Evolutionary conservation across 2,329 filamentous ascomycete genomes (phyloP), one percentile per base, ranked within the genome.

Genomic region (Parastagonospora nodorum): DNA sequence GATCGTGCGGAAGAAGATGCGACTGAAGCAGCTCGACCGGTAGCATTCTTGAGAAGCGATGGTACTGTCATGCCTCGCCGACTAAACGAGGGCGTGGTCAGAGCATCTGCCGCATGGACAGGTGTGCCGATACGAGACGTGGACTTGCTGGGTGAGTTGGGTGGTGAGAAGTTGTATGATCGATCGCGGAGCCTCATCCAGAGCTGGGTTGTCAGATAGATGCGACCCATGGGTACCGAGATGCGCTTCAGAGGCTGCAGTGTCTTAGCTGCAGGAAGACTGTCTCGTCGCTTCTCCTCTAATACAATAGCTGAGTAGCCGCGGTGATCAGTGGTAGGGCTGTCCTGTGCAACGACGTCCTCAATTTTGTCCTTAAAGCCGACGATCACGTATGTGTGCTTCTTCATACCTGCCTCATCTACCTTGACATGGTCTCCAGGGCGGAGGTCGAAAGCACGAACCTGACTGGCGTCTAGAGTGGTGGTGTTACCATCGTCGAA

Each of bases 11-110:
- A 61, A 8, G 62, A 61, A 2, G 69, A 70, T 7, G 66, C 60
- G 5, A 69, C 64, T 31, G 71, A 69, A 4, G 54, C 53, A 36
- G 68, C 61, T 27, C 67, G 67, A 14, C 60, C 58, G 9, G 62
- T 61, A 2, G 59, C 57, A 14, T 66, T 53, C 45, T 65, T 67
- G 16, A 71, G 54, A 3, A 69, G 40, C 9, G 68, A 70, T 5
- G 59, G 60, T 33, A 51, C 56, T n/a, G 54, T 44, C 32, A 42
- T 52, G 33, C 57, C 63, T 51, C 80, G 77, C 6, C 79, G 78
- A 19, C 78, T 70, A 14, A 80, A 77, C 2, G 81, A 81, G 1
- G 83, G 81, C 1, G 82, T 81, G 7, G 31, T 69, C 69, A 47
- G 74, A 68, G 11, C 73, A 7, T 77, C 76, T 10, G 49, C 45